A percentile compares a stretch with the other conserved stretches of the same genome.
Evolutionary conservation across 2,329 filamentous ascomycete species (phyloP).

Genomic region (Atkinsonella texensis): DNA sequence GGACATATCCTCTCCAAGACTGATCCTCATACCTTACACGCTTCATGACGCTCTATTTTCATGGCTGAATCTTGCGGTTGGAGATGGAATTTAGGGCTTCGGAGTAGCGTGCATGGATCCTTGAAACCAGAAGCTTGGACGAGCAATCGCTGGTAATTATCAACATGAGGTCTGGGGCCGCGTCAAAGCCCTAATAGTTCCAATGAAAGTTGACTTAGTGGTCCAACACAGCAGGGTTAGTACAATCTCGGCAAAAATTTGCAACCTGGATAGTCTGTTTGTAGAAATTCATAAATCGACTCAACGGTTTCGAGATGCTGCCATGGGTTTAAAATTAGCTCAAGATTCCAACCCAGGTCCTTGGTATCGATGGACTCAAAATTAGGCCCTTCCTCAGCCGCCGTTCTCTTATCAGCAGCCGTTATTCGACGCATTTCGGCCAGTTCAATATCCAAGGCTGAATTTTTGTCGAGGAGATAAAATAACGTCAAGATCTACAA

Average conservation of each 20-base stretch:
- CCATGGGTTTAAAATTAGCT: conserved; percentile 10
- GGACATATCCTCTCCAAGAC: too few relatives aligned
- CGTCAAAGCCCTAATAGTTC: conserved; percentile 2
- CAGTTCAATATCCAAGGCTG: conserved; percentile 11
- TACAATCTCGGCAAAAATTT: background rate
- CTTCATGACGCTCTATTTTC: too few relatives aligned
- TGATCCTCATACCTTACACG: too few relatives aligned
- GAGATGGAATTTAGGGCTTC: too few relatives aligned
- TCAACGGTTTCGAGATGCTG: conserved; percentile 9
- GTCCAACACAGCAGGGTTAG: background rate
- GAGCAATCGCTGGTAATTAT: background rate
- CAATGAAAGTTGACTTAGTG: conserved; percentile 1
- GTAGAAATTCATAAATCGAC: conserved; percentile 10
- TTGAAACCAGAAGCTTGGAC: background rate
- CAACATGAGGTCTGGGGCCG: conserved; percentile 11
- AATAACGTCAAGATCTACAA: conserved; percentile 18
- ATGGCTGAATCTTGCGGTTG: too few relatives aligned
- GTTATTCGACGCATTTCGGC: background rate
- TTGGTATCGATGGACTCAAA: conserved; percentile 5
- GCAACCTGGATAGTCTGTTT: conserved; percentile 7
- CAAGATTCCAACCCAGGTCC: conserved; percentile 10
- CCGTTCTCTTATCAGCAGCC: background rate
- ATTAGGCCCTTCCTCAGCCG: background rate
- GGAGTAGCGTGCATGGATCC: too few relatives aligned
- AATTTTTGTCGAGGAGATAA: conserved; percentile 15